Evolutionary conservation across 2,329 filamentous ascomycete genomes (phyloP).

Genomic region (Mycosphaerella sp.): DNA sequence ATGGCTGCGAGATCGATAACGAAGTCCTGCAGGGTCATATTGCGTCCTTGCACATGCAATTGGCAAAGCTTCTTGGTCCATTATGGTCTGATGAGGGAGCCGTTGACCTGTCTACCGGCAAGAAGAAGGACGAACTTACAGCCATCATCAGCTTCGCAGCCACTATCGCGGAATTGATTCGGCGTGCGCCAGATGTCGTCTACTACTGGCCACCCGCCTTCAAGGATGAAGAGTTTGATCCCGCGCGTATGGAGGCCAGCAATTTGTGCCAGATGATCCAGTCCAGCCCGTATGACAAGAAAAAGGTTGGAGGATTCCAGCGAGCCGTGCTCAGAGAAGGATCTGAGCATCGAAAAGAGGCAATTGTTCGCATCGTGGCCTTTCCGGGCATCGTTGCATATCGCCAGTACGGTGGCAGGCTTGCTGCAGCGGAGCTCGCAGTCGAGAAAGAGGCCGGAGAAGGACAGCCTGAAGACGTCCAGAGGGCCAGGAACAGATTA

Average conservation of each 20-base stretch:
- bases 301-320: constrained; percentile 11
- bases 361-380: constrained; percentile 29
- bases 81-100: constrained; percentile 5
- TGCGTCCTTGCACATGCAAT: constrained; percentile 3
- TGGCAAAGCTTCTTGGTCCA: constrained; percentile 18
- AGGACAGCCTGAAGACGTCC: constrained; percentile 11
- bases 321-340: constrained; percentile 17
- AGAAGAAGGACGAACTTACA: background rate
- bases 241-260: constrained; percentile 26
- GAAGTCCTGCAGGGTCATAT: background rate
- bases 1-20: background rate
- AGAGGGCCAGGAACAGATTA: background rate
- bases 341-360: constrained; percentile 19
- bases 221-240: constrained; percentile 32
- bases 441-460: constrained; percentile 13
- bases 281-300: constrained; percentile 23
- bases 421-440: constrained; percentile 19
- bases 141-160: constrained; percentile 22
- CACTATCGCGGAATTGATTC: constrained; percentile 22
- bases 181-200: constrained; percentile 20
- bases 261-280: constrained; percentile 27
- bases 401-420: constrained; percentile 25
- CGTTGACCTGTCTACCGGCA: background rate
- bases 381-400: constrained; percentile 28
- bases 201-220: constrained; percentile 31